phyloP scores from a whole-genome alignment of 345 rosid species.

The Salix suchowensis region DNA sequence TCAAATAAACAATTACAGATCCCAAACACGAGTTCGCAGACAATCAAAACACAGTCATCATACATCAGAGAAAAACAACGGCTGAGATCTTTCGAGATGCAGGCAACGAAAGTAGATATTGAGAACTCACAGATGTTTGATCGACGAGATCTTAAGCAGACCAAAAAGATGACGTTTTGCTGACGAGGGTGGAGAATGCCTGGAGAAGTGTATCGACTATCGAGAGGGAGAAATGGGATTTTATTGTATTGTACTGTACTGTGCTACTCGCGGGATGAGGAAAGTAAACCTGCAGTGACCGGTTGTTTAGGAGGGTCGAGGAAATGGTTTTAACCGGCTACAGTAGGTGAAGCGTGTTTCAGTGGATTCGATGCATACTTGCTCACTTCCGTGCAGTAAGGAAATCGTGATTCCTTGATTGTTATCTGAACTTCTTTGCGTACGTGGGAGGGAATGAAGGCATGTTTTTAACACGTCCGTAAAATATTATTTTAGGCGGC shows the following conservation, averaged over 20 bases:
- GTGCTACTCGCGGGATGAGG: neutral
- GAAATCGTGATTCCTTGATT: conserved; percentile 5
- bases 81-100: neutral
- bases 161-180: conserved; percentile 6
- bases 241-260: neutral
- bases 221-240: neutral
- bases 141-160: conserved; percentile 26
- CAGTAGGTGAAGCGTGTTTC: conserved; percentile 24
- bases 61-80: conserved; percentile 1
- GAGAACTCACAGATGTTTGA: conserved; percentile 14
- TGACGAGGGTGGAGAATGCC: conserved; percentile 19
- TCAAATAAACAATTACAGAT: conserved; percentile 4
- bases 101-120: neutral
- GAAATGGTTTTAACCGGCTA: conserved; percentile 35
- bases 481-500: neutral
- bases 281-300: conserved; percentile 32
- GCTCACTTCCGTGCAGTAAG: neutral
- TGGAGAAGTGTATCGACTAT: neutral
- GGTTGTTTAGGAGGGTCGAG: conserved; percentile 16
- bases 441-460: neutral
- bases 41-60: neutral
- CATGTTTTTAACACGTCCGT: neutral
- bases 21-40: neutral
- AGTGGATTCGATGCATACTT: neutral
- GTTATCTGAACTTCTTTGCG: neutral